A percentile compares a stretch with the other conserved stretches of the same genome.
These are phyloP conservation scores for Alopecurus myosuroides DNA, from an alignment of 176 grass and related monocot genomes.

Conservation along the genomic window DNA sequence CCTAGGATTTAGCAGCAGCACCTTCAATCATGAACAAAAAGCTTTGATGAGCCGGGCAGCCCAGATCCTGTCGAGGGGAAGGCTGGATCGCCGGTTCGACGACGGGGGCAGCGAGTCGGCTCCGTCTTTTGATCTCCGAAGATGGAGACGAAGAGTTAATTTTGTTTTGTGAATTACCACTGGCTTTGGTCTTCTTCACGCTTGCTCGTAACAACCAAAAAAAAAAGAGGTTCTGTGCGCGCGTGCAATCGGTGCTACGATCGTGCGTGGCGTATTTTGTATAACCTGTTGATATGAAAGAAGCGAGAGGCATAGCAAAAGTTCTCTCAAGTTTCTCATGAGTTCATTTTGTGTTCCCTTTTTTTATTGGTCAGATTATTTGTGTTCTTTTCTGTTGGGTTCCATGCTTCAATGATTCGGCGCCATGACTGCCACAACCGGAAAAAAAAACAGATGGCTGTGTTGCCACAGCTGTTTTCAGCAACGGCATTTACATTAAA, in stretches of 20 bases:
- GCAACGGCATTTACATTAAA: not conserved
- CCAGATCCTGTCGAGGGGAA: not conserved
- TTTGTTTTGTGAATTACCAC: not conserved
- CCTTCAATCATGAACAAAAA: not conserved
- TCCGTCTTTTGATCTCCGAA: conserved; percentile 31
- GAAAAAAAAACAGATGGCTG: not conserved
- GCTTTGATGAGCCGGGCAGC: not conserved
- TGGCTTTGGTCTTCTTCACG: not conserved
- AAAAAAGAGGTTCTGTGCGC: not conserved
- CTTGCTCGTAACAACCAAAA: not conserved
- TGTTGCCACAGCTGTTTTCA: not conserved
- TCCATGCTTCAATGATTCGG: not conserved
- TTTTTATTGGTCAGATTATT: not conserved
- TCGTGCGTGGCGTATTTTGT: conserved; percentile 11
- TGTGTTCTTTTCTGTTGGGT: not conserved
- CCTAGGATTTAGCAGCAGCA: conserved; percentile 17
- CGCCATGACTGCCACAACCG: not conserved
- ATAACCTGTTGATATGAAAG: conserved; percentile 16
- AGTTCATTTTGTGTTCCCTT: not conserved
- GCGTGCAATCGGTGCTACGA: not conserved
- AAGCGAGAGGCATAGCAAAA: not conserved
- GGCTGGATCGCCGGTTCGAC: not conserved
- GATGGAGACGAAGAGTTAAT: conserved; percentile 3
- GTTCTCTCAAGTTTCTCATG: not conserved
- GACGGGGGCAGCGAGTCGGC: not conserved